These are phyloP conservation scores for Shiraia sp. DNA, from an alignment of 2,329 filamentous ascomycete species.

Conservation along the genomic window DNA sequence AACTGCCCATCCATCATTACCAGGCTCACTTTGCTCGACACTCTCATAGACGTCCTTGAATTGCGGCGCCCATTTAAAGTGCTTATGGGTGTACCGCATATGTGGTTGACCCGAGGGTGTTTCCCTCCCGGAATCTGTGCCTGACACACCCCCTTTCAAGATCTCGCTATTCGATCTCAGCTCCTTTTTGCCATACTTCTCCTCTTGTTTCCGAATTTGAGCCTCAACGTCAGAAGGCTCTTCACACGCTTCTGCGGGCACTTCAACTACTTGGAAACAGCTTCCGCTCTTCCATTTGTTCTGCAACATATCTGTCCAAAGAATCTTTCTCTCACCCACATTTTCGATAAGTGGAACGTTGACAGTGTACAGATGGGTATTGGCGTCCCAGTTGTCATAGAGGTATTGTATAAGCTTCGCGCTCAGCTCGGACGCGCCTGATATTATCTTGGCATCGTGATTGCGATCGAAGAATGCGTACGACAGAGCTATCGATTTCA, in stretches of 20 bases:
- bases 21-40: constrained; percentile 76
- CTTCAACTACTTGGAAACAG: constrained; percentile 81
- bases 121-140: constrained; percentile 27
- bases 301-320: constrained; percentile 87
- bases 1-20: constrained; percentile 92
- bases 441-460: constrained; percentile 81
- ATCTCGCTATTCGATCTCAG: constrained; percentile 21
- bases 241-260: constrained; percentile 63
- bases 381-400: constrained; percentile 69
- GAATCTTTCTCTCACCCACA: constrained; percentile 70
- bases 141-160: constrained; percentile 19
- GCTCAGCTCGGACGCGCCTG: constrained; percentile 72
- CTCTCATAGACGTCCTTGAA: constrained; percentile 87
- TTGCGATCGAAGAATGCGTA: constrained; percentile 88
- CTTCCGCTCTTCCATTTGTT: constrained; percentile 87
- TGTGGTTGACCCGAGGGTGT: constrained; percentile 37
- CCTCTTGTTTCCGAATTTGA: constrained; percentile 68
- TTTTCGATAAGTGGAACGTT: constrained; percentile 85
- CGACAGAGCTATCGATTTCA: constrained; percentile 74
- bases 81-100: constrained; percentile 70
- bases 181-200: constrained; percentile 50
- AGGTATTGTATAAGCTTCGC: constrained; percentile 80
- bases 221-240: constrained; percentile 70
- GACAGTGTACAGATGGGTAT: constrained; percentile 83
- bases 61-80: constrained; percentile 92